Conservation (phyloP, 495 filamentous ascomycete species). For the Cryomyces minteri region DNA sequence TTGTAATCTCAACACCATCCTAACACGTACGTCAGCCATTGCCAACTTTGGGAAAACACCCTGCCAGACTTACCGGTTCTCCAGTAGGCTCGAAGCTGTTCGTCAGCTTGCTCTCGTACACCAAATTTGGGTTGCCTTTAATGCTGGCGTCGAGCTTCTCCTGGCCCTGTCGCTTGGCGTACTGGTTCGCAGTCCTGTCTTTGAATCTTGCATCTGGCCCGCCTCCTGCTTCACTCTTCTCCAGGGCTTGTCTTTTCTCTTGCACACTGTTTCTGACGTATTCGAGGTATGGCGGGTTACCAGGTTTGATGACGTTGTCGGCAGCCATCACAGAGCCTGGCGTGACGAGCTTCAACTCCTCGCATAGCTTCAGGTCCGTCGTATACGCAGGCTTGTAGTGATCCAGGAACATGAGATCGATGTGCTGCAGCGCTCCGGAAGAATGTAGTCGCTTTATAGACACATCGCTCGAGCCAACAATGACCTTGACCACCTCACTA, state of each 20-base stretch:
- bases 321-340: conserved; percentile 44
- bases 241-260: conserved; percentile 24
- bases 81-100: conserved; percentile 52
- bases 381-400: conserved; percentile 57
- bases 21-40: conserved; percentile 12
- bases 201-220: conserved; percentile 12
- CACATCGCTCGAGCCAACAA: conserved; percentile 43
- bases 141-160: conserved; percentile 25
- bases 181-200: conserved; percentile 19
- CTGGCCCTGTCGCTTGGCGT: conserved; percentile 19
- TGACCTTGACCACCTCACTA: conserved; percentile 41
- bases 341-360: conserved; percentile 42
- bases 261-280: conserved; percentile 38
- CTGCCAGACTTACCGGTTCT: conserved; percentile 26
- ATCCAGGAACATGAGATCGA: conserved; percentile 58
- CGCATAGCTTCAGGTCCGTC: conserved; percentile 52
- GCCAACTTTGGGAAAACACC: background rate
- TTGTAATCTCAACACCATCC: conserved; percentile 58
- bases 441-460: conserved; percentile 35
- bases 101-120: conserved; percentile 46
- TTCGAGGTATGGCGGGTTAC: conserved; percentile 54
- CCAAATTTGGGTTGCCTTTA: conserved; percentile 48
- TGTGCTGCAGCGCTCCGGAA: conserved; percentile 30
- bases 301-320: conserved; percentile 58
- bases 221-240: conserved; percentile 8